Base-by-base conservation (phyloP, 2,329 filamentous ascomycete genomes). In the Aspergillus pseudotamarii region DNA sequence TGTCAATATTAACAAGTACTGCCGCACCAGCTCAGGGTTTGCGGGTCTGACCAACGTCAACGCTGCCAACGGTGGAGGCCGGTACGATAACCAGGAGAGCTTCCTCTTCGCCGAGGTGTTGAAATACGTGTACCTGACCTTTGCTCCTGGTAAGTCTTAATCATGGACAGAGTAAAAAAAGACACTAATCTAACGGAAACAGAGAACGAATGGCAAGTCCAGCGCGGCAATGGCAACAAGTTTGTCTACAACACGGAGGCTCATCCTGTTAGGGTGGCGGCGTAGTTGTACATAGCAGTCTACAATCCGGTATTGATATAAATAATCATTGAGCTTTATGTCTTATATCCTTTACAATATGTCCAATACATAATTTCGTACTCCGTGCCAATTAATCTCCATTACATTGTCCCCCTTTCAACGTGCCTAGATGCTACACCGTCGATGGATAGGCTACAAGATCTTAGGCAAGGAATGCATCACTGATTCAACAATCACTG, bases 101-200 rank as follows among this genome's bases (percentile, higher is more conserved):
- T 96, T 95, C 80, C 89, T 91, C 82, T 93, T 96, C 76, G 92
- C 93, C 0, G 93, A 96, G 81, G 90, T 93, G 66, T 75, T 96
- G 76, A 96, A 96, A 83, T 96, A 96, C 76, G 82, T 85, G 61
- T 96, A 91, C 79, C 75, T 96, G 70, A 91, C 91, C 63, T 87
- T 88, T 73, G 83, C 86, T 0, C 70, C 73, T 21, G 76, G 75
- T 77, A 69, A 65, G 69, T 66, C 56, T 4, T 6, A 12, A 1
- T 48, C 5, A 21, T 21, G 8, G 14, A 19, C 21, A 0, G 9
- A 11, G 41, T 19, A 4, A 8, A 11, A 11, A 23, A 21, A 50
- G 3, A 16, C 3, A 23, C 9, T 23, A 12, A 43, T 14, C 51
- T 38, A 48, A 30, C 41, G 34, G 36, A 46, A 71, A 50, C 76